These are phyloP conservation scores for Xylaria bambusicola DNA, from an alignment of 495 filamentous ascomycete species.

Conservation along the genomic window DNA sequence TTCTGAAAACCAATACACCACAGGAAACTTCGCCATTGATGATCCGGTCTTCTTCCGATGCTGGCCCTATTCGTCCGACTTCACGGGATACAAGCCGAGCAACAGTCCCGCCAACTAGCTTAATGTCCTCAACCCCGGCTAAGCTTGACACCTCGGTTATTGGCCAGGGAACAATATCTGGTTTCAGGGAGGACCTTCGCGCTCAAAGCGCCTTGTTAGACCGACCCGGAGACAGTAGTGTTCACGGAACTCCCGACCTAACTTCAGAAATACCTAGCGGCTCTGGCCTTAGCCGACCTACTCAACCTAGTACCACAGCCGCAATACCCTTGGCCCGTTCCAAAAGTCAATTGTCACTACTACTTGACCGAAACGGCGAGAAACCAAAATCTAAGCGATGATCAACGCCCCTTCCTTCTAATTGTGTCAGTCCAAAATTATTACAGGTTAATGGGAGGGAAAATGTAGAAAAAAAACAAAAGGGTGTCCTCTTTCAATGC, in stretches of 20 bases:
- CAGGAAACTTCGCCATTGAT: conserved; percentile 27
- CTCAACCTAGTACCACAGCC: conserved; percentile 37
- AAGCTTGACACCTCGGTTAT: conserved; percentile 32
- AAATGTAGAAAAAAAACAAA: conserved; percentile 14
- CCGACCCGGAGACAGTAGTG: background rate
- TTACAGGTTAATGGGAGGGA: conserved; percentile 11
- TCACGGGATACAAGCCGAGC: conserved; percentile 28
- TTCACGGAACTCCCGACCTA: conserved; percentile 18
- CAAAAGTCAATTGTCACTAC: conserved; percentile 52
- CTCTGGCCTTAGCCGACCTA: conserved; percentile 38
- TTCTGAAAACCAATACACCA: conserved; percentile 26
- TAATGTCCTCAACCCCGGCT: conserved; percentile 37
- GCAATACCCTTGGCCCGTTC: conserved; percentile 45
- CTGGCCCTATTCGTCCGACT: conserved; percentile 22
- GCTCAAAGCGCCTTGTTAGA: conserved; percentile 1
- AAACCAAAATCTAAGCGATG: conserved; percentile 15
- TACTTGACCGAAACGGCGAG: conserved; percentile 45
- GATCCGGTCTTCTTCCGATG: conserved; percentile 35
- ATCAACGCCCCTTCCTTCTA: background rate
- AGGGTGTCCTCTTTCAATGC: conserved; percentile 8
- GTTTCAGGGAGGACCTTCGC: conserved; percentile 37
- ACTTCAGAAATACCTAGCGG: conserved; percentile 29
- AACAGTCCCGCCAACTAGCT: conserved; percentile 24
- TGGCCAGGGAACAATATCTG: conserved; percentile 38
- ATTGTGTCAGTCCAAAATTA: background rate